Evolutionary conservation across 2,329 filamentous ascomycete genomes (phyloP).

Genomic region (Pyrenophora graminea): DNA sequence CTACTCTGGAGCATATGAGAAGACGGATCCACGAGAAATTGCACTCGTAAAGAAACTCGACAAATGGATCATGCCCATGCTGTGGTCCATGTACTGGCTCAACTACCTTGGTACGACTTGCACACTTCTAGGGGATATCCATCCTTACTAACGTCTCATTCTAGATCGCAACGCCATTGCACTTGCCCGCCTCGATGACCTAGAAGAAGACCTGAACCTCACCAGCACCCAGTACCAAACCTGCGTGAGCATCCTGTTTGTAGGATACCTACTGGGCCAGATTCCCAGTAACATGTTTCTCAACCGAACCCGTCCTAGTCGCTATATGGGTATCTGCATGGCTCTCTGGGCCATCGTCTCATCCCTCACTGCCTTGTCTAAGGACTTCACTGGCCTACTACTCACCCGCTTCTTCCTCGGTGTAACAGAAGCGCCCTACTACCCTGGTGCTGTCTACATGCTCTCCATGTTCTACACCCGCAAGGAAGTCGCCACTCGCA

Average conservation of each 20-base stretch:
- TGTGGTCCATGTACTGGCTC: slow-evolving; percentile 32
- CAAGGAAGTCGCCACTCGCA: slow-evolving; percentile 54
- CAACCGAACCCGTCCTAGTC: slow-evolving; percentile 34
- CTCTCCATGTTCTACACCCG: slow-evolving; percentile 46
- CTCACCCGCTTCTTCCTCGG: slow-evolving; percentile 51
- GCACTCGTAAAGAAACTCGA: slow-evolving; percentile 41
- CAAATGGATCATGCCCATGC: slow-evolving; percentile 33
- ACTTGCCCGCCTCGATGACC: slow-evolving; percentile 63
- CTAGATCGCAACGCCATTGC: slow-evolving; percentile 66
- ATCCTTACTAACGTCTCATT: slow-evolving; percentile 35
- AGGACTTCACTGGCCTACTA: slow-evolving; percentile 51
- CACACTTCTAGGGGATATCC: slow-evolving; percentile 33
- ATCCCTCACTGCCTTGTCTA: slow-evolving; percentile 49
- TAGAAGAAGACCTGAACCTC: slow-evolving; percentile 59
- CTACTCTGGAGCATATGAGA: slow-evolving; percentile 42
- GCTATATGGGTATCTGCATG: slow-evolving; percentile 41
- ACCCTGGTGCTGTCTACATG: slow-evolving; percentile 44
- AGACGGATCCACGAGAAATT: slow-evolving; percentile 43
- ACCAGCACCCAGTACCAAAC: slow-evolving; percentile 29
- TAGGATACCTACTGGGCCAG: slow-evolving; percentile 43
- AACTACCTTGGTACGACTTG: slow-evolving; percentile 11
- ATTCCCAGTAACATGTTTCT: slow-evolving; percentile 47
- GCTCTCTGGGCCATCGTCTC: slow-evolving; percentile 50
- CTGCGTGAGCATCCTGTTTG: slow-evolving; percentile 30
- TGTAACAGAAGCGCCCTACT: slow-evolving; percentile 49